phyloP scores from a whole-genome alignment of 441 rosid species.

The Syzygium syzygioides region DNA sequence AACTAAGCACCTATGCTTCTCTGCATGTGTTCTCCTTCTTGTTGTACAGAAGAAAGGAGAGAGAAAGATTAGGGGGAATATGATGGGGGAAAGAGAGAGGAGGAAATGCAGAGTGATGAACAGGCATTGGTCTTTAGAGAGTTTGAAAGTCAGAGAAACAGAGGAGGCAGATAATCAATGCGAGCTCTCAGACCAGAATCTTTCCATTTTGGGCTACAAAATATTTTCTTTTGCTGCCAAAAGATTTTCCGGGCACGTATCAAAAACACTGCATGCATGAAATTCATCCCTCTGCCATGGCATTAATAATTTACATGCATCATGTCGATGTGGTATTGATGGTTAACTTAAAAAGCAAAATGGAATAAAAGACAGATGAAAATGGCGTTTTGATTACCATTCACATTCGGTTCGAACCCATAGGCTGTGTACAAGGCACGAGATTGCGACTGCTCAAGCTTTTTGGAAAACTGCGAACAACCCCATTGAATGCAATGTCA shows the following conservation, averaged over 20 bases:
- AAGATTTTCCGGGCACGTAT: background rate
- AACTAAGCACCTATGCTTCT: too few relatives aligned
- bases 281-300: background rate
- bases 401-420: background rate
- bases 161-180: background rate
- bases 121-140: background rate
- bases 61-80: background rate
- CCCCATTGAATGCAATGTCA: background rate
- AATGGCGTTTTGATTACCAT: background rate
- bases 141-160: background rate
- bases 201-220: background rate
- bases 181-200: background rate
- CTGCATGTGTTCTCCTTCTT: too few relatives aligned
- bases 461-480: fast-evolving
- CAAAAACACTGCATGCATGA: background rate
- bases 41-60: background rate
- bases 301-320: background rate
- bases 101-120: background rate
- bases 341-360: background rate
- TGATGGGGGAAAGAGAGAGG: background rate
- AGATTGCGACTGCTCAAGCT: background rate
- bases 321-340: background rate
- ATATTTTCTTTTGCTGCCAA: background rate
- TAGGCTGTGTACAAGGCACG: background rate
- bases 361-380: background rate